Evolutionary conservation across 179 eudicot species (phyloP).

Genomic region (Monotropa hypopitys): DNA sequence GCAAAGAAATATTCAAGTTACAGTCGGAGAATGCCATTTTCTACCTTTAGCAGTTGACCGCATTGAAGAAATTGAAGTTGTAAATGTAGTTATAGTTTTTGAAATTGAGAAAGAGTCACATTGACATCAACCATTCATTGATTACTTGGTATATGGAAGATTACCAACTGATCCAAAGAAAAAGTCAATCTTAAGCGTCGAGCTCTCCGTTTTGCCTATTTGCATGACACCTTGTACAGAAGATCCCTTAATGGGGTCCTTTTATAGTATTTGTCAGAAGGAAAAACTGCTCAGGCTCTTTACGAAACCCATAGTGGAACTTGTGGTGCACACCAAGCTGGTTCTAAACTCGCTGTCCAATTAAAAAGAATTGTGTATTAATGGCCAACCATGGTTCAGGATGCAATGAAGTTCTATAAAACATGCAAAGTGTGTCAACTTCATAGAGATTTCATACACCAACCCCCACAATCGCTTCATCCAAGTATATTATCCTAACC

Average conservation of each 20-base stretch:
- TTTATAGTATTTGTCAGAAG: background rate
- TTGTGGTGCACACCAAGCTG: slow-evolving; percentile 9
- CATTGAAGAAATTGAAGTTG: background rate
- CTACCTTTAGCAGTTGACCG: background rate
- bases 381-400: background rate
- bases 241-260: background rate
- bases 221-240: slow-evolving; percentile 3
- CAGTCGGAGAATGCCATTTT: background rate
- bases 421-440: background rate
- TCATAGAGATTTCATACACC: background rate
- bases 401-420: background rate
- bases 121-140: slow-evolving; percentile 4
- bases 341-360: background rate
- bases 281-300: background rate
- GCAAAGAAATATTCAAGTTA: background rate
- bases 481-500: background rate
- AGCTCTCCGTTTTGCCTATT: background rate
- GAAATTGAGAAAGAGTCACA: slow-evolving; percentile 1
- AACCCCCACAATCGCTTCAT: background rate
- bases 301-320: background rate
- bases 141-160: background rate
- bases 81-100: background rate
- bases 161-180: background rate
- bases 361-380: slow-evolving; percentile 6
- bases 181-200: background rate